Conservation (phyloP, 2,329 filamentous ascomycete genomes). For the Teratosphaeria pseudoeucalypti region DNA sequence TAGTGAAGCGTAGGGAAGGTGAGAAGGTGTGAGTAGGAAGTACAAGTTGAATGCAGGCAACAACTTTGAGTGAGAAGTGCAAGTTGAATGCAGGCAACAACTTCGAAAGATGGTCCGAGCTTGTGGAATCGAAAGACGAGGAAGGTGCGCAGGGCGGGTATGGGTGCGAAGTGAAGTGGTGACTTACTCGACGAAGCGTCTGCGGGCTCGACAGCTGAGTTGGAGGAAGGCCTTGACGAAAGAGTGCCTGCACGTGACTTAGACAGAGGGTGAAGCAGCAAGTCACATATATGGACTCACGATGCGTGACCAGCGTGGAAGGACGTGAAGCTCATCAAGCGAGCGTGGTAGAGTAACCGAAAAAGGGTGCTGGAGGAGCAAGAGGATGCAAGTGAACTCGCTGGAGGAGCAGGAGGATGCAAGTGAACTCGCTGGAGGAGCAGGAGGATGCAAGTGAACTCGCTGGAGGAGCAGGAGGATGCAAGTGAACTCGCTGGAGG, state of each 20-base stretch:
- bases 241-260: constrained; percentile 9
- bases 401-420: neutral
- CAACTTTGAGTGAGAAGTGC: too few relatives aligned
- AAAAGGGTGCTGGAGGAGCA: neutral
- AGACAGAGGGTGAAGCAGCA: neutral
- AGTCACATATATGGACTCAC: neutral
- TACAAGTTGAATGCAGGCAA: neutral
- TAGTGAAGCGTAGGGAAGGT: neutral
- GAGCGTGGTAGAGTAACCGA: neutral
- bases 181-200: neutral
- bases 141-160: neutral
- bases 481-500: neutral
- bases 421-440: neutral
- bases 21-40: too few relatives aligned
- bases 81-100: neutral
- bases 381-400: neutral
- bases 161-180: constrained; percentile 2
- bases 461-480: neutral
- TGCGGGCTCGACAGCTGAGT: constrained; percentile 6
- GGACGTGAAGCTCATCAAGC: constrained; percentile 11
- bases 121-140: neutral
- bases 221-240: constrained; percentile 15
- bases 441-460: neutral
- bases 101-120: neutral
- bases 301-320: constrained; percentile 16